Conservation (phyloP, 1,139 yeast species). For the Taiozyma sp. region DNA sequence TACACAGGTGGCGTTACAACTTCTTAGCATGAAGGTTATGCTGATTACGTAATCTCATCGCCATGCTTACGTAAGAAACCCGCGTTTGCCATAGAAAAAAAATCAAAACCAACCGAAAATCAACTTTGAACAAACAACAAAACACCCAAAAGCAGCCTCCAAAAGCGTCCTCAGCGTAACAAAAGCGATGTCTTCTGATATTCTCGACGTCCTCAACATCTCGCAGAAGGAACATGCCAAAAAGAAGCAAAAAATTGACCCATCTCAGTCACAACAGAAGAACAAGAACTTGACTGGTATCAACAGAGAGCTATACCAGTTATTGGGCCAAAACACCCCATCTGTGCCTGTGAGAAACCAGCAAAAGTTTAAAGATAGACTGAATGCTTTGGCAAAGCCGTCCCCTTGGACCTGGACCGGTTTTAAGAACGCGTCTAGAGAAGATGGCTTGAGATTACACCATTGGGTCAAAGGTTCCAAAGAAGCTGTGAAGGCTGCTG, state of each 20-base stretch:
- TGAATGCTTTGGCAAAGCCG: constrained; percentile 56
- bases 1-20: too few relatives aligned
- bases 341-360: constrained; percentile 62
- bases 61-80: background rate
- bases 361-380: constrained; percentile 59
- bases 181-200: constrained; percentile 47
- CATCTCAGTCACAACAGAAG: constrained; percentile 14
- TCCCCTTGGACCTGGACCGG: constrained; percentile 77
- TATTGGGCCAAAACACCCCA: constrained; percentile 91
- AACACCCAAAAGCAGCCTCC: background rate
- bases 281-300: constrained; percentile 44
- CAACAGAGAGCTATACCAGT: constrained; percentile 84
- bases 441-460: constrained; percentile 44
- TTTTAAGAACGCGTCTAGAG: constrained; percentile 53
- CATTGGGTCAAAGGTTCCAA: constrained; percentile 90
- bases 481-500: constrained; percentile 36
- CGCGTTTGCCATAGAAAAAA: background rate
- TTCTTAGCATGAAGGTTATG: background rate
- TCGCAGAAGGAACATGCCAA: constrained; percentile 31
- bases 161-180: background rate
- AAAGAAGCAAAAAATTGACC: constrained; percentile 25
- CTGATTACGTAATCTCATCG: background rate
- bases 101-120: background rate
- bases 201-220: constrained; percentile 74
- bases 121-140: background rate